Conservation (phyloP, 2,329 filamentous ascomycete species). For the Lachnellula willkommii region DNA sequence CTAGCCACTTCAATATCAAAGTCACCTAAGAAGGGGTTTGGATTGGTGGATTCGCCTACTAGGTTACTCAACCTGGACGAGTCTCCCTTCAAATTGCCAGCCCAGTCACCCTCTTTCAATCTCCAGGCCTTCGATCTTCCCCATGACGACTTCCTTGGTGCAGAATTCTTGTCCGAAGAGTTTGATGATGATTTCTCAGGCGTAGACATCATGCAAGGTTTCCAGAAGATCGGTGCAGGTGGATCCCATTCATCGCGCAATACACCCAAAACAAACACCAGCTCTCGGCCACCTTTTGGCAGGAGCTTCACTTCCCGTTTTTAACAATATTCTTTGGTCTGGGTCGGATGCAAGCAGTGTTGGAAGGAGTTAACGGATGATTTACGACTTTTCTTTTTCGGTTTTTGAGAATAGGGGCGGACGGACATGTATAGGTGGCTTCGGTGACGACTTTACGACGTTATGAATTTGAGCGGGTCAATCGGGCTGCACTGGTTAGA, state of each 20-base stretch:
- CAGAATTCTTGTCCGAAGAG: slow-evolving; percentile 54
- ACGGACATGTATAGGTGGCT: neutral
- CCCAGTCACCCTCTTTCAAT: slow-evolving; percentile 18
- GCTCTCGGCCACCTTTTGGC: slow-evolving; percentile 23
- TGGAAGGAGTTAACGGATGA: neutral
- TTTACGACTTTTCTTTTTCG: slow-evolving; percentile 12
- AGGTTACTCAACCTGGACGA: slow-evolving; percentile 39
- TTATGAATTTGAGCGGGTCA: slow-evolving; percentile 10
- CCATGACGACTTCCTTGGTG: slow-evolving; percentile 49
- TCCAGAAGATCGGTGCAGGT: slow-evolving; percentile 66
- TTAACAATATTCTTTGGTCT: slow-evolving; percentile 12
- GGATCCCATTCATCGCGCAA: slow-evolving; percentile 17
- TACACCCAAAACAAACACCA: slow-evolving; percentile 18
- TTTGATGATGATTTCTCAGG: slow-evolving; percentile 52
- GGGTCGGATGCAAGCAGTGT: neutral
- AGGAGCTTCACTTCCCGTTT: slow-evolving; percentile 32
- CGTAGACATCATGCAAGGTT: slow-evolving; percentile 69
- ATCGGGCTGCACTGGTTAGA: neutral
- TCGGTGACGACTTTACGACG: slow-evolving; percentile 17
- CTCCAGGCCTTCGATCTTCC: slow-evolving; percentile 24
- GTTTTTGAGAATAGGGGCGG: slow-evolving; percentile 1
- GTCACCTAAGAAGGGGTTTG: slow-evolving; percentile 54
- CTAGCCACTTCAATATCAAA: slow-evolving; percentile 37
- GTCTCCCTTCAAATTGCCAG: slow-evolving; percentile 18
- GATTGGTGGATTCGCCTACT: slow-evolving; percentile 48